A percentile compares a stretch with the other conserved stretches of the same genome.
Evolutionary conservation across 2,329 filamentous ascomycete species (phyloP).

Genomic region (Alternaria ventricosa): DNA sequence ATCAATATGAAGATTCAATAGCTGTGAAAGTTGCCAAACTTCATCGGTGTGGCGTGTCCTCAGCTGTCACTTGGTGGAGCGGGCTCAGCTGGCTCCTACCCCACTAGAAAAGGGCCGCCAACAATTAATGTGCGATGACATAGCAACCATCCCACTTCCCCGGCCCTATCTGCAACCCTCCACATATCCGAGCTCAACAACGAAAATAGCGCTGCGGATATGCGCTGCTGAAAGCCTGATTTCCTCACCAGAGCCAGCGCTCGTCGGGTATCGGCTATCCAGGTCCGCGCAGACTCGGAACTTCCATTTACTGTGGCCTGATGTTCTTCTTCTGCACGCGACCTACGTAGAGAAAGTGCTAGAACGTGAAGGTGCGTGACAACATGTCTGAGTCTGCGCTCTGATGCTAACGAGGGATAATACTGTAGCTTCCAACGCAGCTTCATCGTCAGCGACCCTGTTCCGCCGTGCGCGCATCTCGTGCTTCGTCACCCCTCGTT

Average conservation of each 20-base stretch:
- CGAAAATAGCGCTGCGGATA: slow-evolving; percentile 38
- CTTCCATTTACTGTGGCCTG: slow-evolving; percentile 18
- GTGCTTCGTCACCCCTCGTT: slow-evolving; percentile 18
- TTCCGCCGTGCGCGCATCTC: slow-evolving; percentile 14
- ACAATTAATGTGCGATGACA: slow-evolving; percentile 31
- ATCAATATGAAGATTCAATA: too few relatives aligned
- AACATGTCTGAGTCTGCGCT: slow-evolving; percentile 6
- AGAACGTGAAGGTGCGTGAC: slow-evolving; percentile 8
- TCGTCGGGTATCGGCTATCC: slow-evolving; percentile 29
- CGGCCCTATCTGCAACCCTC: slow-evolving; percentile 25
- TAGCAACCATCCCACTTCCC: slow-evolving; percentile 18
- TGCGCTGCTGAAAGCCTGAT: slow-evolving; percentile 16
- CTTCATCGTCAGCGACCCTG: slow-evolving; percentile 9
- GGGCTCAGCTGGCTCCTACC: slow-evolving; percentile 7
- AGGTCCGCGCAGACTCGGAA: background rate
- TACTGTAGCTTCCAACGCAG: background rate
- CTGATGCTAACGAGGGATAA: background rate
- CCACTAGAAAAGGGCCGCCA: slow-evolving; percentile 20
- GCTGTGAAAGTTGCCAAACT: too few relatives aligned
- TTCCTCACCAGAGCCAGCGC: slow-evolving; percentile 12
- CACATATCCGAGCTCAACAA: slow-evolving; percentile 44
- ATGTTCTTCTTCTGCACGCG: slow-evolving; percentile 20
- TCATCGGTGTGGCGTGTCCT: background rate
- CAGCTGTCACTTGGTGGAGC: background rate
- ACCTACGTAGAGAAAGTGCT: slow-evolving; percentile 8